These are phyloP conservation scores for Mucor lusitanicus DNA, from an alignment of 371 early-diverging fungal genomes.

Conservation along the genomic window DNA sequence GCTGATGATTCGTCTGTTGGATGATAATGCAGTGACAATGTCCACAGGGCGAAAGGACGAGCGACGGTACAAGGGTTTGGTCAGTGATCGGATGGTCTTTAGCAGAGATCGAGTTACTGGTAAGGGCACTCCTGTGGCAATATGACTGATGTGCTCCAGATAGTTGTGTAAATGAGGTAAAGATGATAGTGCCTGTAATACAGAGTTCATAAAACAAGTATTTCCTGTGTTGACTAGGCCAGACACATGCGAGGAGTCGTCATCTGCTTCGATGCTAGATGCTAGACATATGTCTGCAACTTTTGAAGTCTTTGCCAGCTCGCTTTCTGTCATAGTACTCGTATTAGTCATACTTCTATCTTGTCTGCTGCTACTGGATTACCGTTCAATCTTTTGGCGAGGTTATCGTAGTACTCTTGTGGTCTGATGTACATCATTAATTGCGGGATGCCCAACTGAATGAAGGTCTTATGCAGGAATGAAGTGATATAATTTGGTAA, in stretches of 20 bases:
- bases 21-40: slow-evolving; percentile 36
- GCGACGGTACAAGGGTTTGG: slow-evolving; percentile 29
- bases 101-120: slow-evolving; percentile 44
- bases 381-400: slow-evolving; percentile 18
- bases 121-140: slow-evolving; percentile 15
- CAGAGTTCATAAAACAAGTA: slow-evolving; percentile 89
- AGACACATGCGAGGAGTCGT: slow-evolving; percentile 23
- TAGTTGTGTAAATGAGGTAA: slow-evolving; percentile 38
- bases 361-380: neutral
- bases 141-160: slow-evolving; percentile 26
- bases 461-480: slow-evolving; percentile 10
- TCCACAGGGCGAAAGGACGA: slow-evolving; percentile 38
- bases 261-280: slow-evolving; percentile 6
- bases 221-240: slow-evolving; percentile 89
- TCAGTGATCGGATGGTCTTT: slow-evolving; percentile 33
- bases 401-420: slow-evolving; percentile 23
- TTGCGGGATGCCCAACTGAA: slow-evolving; percentile 12
- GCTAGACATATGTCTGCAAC: slow-evolving; percentile 20
- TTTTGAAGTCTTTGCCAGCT: slow-evolving; percentile 10
- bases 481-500: slow-evolving; percentile 14
- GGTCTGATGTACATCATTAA: slow-evolving; percentile 23
- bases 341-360: neutral
- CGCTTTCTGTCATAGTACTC: slow-evolving; percentile 12
- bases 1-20: slow-evolving; percentile 54
- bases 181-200: slow-evolving; percentile 74